A percentile compares a stretch with the other conserved stretches of the same genome.
phyloP scores from a whole-genome alignment of 148 eudicot genomes.

The Fagopyrum homotropicum region DNA sequence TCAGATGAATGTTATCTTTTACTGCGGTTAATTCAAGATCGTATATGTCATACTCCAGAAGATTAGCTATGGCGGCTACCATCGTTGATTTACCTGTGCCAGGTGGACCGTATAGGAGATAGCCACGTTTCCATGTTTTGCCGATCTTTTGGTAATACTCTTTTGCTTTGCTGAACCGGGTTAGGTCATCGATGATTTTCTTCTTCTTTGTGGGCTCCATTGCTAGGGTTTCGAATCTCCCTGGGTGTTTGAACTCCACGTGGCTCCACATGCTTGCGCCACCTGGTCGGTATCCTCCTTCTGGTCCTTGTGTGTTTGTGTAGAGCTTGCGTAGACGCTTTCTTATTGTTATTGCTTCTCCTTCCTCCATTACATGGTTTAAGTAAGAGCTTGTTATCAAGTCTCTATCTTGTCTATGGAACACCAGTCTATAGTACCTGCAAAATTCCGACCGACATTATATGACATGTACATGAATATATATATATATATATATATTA shows the following conservation, averaged over 20 bases:
- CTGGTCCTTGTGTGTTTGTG: too few relatives aligned
- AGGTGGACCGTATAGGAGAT: not conserved
- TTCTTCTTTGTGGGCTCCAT: too few relatives aligned
- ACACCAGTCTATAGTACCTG: too few relatives aligned
- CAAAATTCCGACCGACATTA: too few relatives aligned
- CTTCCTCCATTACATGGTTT: too few relatives aligned
- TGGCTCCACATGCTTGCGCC: constrained; percentile 3
- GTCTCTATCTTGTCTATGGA: too few relatives aligned
- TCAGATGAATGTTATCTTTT: not conserved
- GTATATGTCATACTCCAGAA: not conserved
- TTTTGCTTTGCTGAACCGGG: not conserved
- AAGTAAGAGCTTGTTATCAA: too few relatives aligned
- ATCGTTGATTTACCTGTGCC: not conserved
- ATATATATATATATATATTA: too few relatives aligned
- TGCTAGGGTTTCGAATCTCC: not conserved
- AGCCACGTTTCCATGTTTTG: not conserved
- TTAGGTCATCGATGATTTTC: not conserved
- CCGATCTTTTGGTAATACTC: not conserved
- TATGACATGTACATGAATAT: too few relatives aligned
- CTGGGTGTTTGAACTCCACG: constrained; percentile 3
- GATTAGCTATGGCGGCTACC: not conserved
- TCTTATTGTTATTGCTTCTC: too few relatives aligned
- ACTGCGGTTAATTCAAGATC: constrained; percentile 1
- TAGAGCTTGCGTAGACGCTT: too few relatives aligned
- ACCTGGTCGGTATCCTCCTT: too few relatives aligned